Evolutionary conservation across 176 grass and related monocot genomes (phyloP).

Genomic region (Phragmites australis): DNA sequence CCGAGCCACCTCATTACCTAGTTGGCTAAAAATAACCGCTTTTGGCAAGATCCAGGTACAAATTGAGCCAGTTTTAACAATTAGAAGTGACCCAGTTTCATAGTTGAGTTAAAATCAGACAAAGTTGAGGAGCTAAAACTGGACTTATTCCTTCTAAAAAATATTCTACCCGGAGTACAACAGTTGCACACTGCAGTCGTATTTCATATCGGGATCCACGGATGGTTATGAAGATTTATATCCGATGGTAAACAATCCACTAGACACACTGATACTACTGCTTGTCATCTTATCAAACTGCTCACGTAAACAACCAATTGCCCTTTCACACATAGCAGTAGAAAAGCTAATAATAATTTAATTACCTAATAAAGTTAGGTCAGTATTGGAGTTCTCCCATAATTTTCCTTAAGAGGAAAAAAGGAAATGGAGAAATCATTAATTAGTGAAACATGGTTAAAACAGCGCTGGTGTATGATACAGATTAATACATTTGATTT

Average conservation of each 20-base stretch:
- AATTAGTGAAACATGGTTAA: constrained; percentile 29
- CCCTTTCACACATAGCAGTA: background rate
- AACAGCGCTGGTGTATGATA: background rate
- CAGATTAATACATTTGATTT: constrained; percentile 25
- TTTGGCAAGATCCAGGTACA: too few species aligned
- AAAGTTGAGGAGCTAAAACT: too few species aligned
- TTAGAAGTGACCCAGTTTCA: too few species aligned
- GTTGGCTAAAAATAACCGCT: too few species aligned
- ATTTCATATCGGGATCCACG: background rate
- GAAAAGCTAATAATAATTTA: background rate
- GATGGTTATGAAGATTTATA: too few species aligned
- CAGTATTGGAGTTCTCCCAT: background rate
- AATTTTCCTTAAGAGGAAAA: background rate
- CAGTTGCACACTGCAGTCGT: background rate
- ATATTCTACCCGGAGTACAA: background rate
- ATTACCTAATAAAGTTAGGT: background rate
- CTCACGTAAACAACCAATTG: background rate
- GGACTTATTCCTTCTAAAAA: too few species aligned
- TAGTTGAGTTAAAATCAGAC: too few species aligned
- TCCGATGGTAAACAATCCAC: background rate
- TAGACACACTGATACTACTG: background rate
- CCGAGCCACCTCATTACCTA: too few species aligned
- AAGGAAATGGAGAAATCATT: background rate
- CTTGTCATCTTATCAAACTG: background rate
- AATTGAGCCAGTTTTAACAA: too few species aligned